These are phyloP conservation scores for Oryza meyeriana DNA, from an alignment of 176 grass and related monocot genomes.

Conservation along the genomic window DNA sequence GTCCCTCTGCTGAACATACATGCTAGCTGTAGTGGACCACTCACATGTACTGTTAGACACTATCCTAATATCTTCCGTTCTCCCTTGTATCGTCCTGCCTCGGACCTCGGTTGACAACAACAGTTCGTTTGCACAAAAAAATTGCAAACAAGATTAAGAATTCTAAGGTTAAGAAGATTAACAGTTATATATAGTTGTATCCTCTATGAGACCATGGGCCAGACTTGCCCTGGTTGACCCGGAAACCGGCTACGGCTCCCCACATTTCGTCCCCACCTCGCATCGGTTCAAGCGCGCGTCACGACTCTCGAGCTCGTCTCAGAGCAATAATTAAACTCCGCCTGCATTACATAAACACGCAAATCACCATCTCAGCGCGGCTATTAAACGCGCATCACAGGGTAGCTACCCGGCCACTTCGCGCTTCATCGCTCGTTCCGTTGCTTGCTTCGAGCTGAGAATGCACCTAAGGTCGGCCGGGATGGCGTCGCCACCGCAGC, in stretches of 20 bases:
- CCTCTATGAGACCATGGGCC: background rate
- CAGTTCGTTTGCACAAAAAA: background rate
- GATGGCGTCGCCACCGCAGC: constrained; percentile 33
- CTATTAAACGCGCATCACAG: constrained; percentile 8
- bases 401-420: background rate
- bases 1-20: too few relatives aligned
- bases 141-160: background rate
- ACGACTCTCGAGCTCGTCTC: background rate
- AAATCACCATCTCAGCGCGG: background rate
- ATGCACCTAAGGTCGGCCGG: background rate
- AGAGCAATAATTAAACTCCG: constrained; percentile 11
- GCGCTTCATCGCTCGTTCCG: background rate
- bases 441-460: background rate
- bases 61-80: background rate
- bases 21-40: background rate
- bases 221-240: constrained; percentile 23
- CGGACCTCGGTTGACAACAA: background rate
- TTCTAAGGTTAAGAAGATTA: too few relatives aligned
- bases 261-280: constrained; percentile 24
- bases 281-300: background rate
- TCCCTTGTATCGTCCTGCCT: background rate
- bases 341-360: constrained; percentile 4
- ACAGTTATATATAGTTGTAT: background rate
- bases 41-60: background rate
- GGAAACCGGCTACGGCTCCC: constrained; percentile 13